Base-by-base conservation (phyloP, 1,284 basidiomycete species). In the Chiua sp. region DNA sequence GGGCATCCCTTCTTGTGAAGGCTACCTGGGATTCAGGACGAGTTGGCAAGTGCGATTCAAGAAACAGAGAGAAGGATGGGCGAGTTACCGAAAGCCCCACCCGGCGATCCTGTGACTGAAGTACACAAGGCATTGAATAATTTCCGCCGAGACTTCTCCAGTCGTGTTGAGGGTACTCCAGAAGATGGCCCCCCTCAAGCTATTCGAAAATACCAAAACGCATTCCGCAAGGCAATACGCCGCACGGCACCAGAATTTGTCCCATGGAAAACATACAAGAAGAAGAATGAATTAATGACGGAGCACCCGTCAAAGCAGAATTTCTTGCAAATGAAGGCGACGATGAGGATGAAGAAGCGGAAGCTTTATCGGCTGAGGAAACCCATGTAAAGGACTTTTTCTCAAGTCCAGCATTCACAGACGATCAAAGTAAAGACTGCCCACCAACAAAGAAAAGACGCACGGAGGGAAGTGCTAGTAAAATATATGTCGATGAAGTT, bases 401-500 rank as follows among this genome's bases (percentile, higher is more conserved):
- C 35, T 39, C 15, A 6, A 20, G 18, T 6, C 7, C 20, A 15
- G 7, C 6, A 39, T 39, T 39, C 5, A 15, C 37, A 39, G 37
- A 20, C 18, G 37, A 39, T 18, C 37, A 13, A 35, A 12, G 22
- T 35, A 18, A 46, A 46, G 3, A 30, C 2, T 10, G 11, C 15
- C 49, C 42, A 37, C 26, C 52, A 8, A 32, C 26, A 33, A 56
- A 12, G 47, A 50, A 37, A 56, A 47, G 15, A 18, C 30, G 20
- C 30, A 23, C 42, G 10, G 39, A 33, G 2, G 30, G 53, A 11
- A 32, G 64, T 26, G 26, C 26, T 26, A 26, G 26, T 0, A 15
- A 18, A 20, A 82, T 90, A 32, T 85, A 81, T 60, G 74, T 88
- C 4, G 82, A 88, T 51, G 81, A 88, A 32, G 86, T 88, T 2